Evolutionary conservation across 371 early-diverging fungal species (phyloP).

Genomic region (Mortierella sp.): DNA sequence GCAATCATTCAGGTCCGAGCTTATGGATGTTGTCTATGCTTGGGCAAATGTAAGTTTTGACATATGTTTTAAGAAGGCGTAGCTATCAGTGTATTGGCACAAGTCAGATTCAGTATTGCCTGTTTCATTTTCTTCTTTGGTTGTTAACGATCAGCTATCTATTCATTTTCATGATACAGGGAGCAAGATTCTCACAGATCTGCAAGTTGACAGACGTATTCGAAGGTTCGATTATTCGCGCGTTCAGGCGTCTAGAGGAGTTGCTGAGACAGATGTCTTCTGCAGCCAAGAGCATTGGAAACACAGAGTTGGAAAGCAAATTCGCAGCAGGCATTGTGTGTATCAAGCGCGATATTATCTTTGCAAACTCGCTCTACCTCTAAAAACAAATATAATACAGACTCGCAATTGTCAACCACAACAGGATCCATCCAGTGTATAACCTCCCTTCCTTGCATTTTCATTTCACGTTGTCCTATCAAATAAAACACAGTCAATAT

Average conservation of each 20-base stretch:
- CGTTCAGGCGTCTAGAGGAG: conserved; percentile 97
- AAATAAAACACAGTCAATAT: not conserved
- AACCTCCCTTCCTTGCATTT: not conserved
- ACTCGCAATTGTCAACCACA: not conserved
- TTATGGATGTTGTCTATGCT: conserved; percentile 98
- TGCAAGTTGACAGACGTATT: conserved; percentile 97
- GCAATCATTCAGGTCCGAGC: conserved; percentile 84
- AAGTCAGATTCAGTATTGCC: not conserved
- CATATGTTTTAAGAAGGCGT: too few relatives aligned
- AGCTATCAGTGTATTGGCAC: not conserved
- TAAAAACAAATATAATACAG: conserved; percentile 62
- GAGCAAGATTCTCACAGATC: conserved; percentile 96
- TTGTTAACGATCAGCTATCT: not conserved
- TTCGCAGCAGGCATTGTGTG: conserved; percentile 93
- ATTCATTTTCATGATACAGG: conserved; percentile 59
- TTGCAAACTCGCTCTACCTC: conserved; percentile 97
- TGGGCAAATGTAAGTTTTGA: conserved; percentile 79
- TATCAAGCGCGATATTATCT: conserved; percentile 99
- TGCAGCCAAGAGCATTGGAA: conserved; percentile 98
- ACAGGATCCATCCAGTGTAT: not conserved
- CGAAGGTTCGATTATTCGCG: conserved; percentile 98
- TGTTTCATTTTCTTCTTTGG: not conserved
- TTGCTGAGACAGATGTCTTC: conserved; percentile 94
- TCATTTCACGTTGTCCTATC: not conserved
- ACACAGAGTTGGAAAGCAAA: conserved; percentile 96